Conservation (phyloP, 805 yeast genomes). For the Candida coquimbonensis region DNA sequence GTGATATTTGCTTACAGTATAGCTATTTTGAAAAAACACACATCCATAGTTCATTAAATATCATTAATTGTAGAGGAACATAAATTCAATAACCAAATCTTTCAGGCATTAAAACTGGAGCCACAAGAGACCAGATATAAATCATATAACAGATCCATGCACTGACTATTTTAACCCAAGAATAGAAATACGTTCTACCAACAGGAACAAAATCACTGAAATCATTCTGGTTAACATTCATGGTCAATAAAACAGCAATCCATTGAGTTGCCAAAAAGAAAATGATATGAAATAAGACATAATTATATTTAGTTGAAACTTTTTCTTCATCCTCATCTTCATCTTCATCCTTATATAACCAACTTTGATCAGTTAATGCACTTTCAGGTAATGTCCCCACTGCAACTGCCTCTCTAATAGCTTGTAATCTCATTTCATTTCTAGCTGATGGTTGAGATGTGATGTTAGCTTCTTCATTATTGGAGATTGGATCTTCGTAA, state of each 20-base stretch:
- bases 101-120: slow-evolving; percentile 89
- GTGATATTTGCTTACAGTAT: no score
- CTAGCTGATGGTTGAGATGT: slow-evolving; percentile 46
- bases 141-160: slow-evolving; percentile 87
- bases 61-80: no score
- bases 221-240: slow-evolving; percentile 80
- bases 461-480: slow-evolving; percentile 24
- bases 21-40: no score
- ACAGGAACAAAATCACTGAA: slow-evolving; percentile 91
- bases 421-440: slow-evolving; percentile 76
- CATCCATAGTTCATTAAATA: no score
- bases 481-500: slow-evolving; percentile 20
- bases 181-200: slow-evolving; percentile 90
- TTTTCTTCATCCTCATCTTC: slow-evolving; percentile 52
- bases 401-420: slow-evolving; percentile 89
- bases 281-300: slow-evolving; percentile 80
- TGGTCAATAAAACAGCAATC: slow-evolving; percentile 87
- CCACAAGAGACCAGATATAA: slow-evolving; percentile 86
- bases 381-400: slow-evolving; percentile 93
- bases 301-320: slow-evolving; percentile 68
- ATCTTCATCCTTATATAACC: slow-evolving; percentile 39
- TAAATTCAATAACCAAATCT: slow-evolving; percentile 43
- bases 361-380: slow-evolving; percentile 69
- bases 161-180: slow-evolving; percentile 89
- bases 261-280: slow-evolving; percentile 95